Evolutionary conservation across 2,329 filamentous ascomycete species (phyloP), one percentile per base, ranked within the genome.

Genomic region (Cercospora sp.): DNA sequence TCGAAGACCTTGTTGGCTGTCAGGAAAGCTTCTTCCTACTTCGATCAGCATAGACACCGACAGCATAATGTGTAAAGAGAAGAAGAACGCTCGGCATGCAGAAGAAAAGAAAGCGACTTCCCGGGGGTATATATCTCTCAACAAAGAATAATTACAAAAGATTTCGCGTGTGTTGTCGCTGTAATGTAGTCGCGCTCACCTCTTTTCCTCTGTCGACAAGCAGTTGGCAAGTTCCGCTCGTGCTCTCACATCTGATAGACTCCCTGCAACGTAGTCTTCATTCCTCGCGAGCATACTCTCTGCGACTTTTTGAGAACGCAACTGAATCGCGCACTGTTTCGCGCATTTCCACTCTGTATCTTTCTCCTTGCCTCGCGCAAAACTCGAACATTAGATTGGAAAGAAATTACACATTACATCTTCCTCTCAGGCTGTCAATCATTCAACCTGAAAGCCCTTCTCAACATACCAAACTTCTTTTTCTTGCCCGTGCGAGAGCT

Each of bases 401-500:
- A 12, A 30, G 30, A 59, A 36, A 59, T 59, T 59, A 59, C 28
- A 59, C 55, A 59, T 59, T 59, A 59, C 10, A 33, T 59, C 28
- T 58, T 31, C 55, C 31, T 36, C 13, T 7, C 13, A 26, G 6
- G 5, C 5, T 55, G 1, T 59, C 55, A 88, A 74, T 87, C 85
- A 75, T 86, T 79, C 60, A 88, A 77, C 60, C 84, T 82, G 79
- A 92, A 90, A 78, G 90, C 89, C 77, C 84, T 87, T 77, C 90
- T 87, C 76, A 92, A 78, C 64, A 83, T 80, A 51, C 85, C 84
- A 78, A 92, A 92, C 79, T 89, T 91, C 84, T 91, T 92, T 80
- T 85, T 86, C 78, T 82, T 84, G 57, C 78, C 76, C 5, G 77
- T 79, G 62, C 78, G 69, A 13, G 77, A 72, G 51, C 79, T 75